These are phyloP conservation scores for Rubus parviflorus DNA, from an alignment of 306 rosid genomes.

Conservation along the genomic window DNA sequence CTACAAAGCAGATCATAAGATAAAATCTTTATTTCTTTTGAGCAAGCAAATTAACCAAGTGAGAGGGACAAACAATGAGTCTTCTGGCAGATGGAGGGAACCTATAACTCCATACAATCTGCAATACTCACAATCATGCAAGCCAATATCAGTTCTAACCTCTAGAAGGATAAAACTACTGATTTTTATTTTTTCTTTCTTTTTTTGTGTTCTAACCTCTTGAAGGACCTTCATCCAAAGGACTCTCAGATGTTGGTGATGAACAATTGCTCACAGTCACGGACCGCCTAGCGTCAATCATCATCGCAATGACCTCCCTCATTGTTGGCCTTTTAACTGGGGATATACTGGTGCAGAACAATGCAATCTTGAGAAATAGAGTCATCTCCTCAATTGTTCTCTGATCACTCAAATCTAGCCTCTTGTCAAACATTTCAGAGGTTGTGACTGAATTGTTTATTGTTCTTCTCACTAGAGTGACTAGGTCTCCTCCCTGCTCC, in stretches of 20 bases:
- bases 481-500: slow-evolving; percentile 80
- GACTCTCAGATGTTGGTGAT: slow-evolving; percentile 65
- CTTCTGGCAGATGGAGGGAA: not conserved
- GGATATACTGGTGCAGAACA: slow-evolving; percentile 71
- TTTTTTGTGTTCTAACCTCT: slow-evolving; percentile 44
- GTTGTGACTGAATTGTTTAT: slow-evolving; percentile 43
- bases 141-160: slow-evolving; percentile 11
- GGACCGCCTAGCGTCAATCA: slow-evolving; percentile 61
- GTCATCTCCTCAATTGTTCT: slow-evolving; percentile 63
- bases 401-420: slow-evolving; percentile 45
- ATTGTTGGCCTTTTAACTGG: slow-evolving; percentile 81
- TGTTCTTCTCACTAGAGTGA: slow-evolving; percentile 60
- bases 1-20: slow-evolving; percentile 9
- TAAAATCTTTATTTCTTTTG: slow-evolving; percentile 19
- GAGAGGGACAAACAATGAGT: not conserved
- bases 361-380: slow-evolving; percentile 67
- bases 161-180: not conserved
- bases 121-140: slow-evolving; percentile 11
- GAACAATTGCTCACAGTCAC: slow-evolving; percentile 51
- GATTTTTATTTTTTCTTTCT: too few relatives aligned
- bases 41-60: not conserved
- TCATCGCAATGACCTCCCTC: slow-evolving; percentile 81
- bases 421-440: slow-evolving; percentile 57
- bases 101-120: slow-evolving; percentile 15
- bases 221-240: slow-evolving; percentile 51